Conservation (phyloP, 1,284 basidiomycete genomes). For the Cutaneotrichosporon spelunceum region DNA sequence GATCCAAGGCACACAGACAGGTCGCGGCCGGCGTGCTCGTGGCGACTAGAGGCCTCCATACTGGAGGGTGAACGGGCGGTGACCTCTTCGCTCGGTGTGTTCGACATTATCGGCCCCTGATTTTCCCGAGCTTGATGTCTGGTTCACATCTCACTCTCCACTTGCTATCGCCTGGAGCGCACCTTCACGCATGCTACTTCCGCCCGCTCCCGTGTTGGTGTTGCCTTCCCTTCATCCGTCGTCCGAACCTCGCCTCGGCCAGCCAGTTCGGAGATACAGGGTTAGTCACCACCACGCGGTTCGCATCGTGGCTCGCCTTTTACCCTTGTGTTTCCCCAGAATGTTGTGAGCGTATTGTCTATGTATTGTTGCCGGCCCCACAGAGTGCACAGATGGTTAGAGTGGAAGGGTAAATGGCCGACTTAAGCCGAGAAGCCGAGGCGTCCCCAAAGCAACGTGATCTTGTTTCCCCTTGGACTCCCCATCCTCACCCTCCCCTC, state of each 20-base stretch:
- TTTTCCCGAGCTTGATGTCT: neutral
- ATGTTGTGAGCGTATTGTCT: neutral
- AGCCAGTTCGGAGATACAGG: neutral
- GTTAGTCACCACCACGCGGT: slow-evolving; percentile 9
- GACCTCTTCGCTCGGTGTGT: neutral
- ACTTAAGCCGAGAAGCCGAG: neutral
- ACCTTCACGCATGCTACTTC: neutral
- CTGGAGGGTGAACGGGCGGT: neutral
- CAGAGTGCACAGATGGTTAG: neutral
- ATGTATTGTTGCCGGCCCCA: slow-evolving; percentile 1
- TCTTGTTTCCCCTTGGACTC: neutral
- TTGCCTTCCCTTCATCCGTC: neutral
- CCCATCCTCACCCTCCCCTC: neutral
- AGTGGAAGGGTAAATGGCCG: neutral
- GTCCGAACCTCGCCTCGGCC: neutral
- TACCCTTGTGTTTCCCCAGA: neutral
- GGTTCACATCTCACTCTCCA: neutral
- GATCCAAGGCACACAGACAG: slow-evolving; percentile 40
- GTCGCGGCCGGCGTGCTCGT: slow-evolving; percentile 39
- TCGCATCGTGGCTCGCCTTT: neutral
- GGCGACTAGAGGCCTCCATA: slow-evolving; percentile 29
- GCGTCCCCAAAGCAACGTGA: neutral
- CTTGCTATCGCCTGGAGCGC: slow-evolving; percentile 1
- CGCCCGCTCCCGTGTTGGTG: neutral
- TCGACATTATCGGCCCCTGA: neutral